phyloP scores from a whole-genome alignment of 257 asterid genomes.

The Lavandula angustifolia region DNA sequence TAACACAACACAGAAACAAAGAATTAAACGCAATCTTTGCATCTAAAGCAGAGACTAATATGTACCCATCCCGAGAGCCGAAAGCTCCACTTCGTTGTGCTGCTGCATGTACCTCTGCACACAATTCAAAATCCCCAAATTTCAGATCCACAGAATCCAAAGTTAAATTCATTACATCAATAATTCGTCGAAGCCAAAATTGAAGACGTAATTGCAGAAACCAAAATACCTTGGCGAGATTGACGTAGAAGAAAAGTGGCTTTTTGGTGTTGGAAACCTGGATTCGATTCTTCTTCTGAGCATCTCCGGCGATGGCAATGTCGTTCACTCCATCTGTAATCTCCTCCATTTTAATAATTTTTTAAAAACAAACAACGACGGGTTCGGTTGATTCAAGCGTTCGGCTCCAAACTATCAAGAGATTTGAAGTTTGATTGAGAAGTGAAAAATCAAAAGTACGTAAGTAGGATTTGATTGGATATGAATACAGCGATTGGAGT shows the following conservation, averaged over 20 bases:
- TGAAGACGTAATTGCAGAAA: not conserved
- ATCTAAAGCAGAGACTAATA: not conserved
- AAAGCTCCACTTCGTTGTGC: slow-evolving; percentile 66
- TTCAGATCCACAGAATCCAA: slow-evolving; percentile 20
- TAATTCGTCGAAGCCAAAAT: not conserved
- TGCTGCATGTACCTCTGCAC: slow-evolving; percentile 79
- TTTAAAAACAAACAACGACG: not conserved
- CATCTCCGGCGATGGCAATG: slow-evolving; percentile 45
- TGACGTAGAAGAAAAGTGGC: slow-evolving; percentile 76
- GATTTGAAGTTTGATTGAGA: not conserved
- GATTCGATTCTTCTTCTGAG: slow-evolving; percentile 64
- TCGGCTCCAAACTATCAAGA: not conserved
- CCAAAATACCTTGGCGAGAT: slow-evolving; percentile 60
- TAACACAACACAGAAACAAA: not conserved
- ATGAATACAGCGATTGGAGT: slow-evolving; percentile 3
- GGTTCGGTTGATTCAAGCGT: slow-evolving; percentile 16
- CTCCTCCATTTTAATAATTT: slow-evolving; percentile 47
- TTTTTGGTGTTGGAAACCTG: slow-evolving; percentile 77
- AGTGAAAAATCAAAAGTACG: not conserved
- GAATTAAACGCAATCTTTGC: not conserved
- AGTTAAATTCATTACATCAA: slow-evolving; percentile 5
- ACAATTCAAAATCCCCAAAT: slow-evolving; percentile 16
- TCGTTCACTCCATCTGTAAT: slow-evolving; percentile 55
- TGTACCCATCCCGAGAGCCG: slow-evolving; percentile 71
- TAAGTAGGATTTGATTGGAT: not conserved